Evolutionary conservation across 164 flowering plant species (phyloP).

Genomic region (Magnolia sinica): DNA sequence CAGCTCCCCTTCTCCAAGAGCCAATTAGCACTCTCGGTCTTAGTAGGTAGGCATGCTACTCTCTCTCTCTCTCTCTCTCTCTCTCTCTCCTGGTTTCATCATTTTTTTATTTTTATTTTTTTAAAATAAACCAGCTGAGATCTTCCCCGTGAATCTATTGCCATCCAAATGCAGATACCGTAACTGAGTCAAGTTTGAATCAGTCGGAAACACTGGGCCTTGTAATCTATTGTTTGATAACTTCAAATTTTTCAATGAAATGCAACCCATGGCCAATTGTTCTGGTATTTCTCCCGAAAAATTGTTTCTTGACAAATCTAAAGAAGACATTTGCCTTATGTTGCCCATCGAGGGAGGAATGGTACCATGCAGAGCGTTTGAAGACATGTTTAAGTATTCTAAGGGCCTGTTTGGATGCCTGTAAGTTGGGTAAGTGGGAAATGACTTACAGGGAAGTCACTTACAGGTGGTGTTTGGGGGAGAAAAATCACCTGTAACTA

Average conservation of each 20-base stretch:
- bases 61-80: too few relatives aligned
- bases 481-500: too few relatives aligned
- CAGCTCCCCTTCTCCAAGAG: too few relatives aligned
- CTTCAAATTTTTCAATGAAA: neutral
- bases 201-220: neutral
- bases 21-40: too few relatives aligned
- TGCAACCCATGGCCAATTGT: neutral
- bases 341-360: neutral
- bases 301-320: too few relatives aligned
- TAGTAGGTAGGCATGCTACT: too few relatives aligned
- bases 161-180: neutral
- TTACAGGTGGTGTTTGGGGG: too few relatives aligned
- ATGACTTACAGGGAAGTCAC: too few relatives aligned
- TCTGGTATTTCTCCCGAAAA: neutral
- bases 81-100: too few relatives aligned
- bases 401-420: too few relatives aligned
- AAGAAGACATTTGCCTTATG: neutral
- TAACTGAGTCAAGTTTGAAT: neutral
- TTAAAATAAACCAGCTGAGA: neutral
- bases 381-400: neutral
- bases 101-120: too few relatives aligned
- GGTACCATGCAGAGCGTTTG: slow-evolving; percentile 4
- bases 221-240: neutral
- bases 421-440: too few relatives aligned
- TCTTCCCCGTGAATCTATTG: slow-evolving; percentile 1